Percentiles rank a stretch among this genome's conserved stretches.
Evolutionary conservation across 352 stramenopile genomes (phyloP).

Genomic region (Phytopythium ostracodes): DNA sequence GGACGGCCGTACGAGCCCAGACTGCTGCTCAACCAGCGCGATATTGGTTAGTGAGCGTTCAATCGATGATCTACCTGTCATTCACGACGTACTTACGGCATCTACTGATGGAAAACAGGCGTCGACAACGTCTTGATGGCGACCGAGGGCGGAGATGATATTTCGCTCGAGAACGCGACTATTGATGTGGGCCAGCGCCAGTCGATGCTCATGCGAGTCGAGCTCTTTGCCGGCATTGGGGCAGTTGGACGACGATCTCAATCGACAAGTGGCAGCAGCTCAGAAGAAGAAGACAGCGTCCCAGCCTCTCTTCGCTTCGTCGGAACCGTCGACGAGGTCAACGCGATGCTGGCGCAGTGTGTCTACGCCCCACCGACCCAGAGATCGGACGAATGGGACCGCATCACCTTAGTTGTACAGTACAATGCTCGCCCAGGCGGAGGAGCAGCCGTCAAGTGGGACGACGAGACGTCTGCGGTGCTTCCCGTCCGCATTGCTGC

Average conservation of each 20-base stretch:
- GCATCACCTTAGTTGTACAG: background rate
- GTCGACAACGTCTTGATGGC: background rate
- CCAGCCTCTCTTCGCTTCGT: background rate
- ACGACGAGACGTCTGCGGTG: background rate
- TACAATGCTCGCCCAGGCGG: background rate
- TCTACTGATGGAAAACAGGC: background rate
- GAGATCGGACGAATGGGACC: constrained; percentile 2
- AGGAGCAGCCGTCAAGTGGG: background rate
- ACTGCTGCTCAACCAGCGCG: background rate
- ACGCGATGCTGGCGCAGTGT: background rate
- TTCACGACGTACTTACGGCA: background rate
- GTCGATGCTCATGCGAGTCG: background rate
- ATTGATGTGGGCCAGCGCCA: background rate
- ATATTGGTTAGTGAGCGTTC: background rate
- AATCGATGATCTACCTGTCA: too few species aligned
- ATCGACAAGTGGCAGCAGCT: background rate
- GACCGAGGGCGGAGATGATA: background rate
- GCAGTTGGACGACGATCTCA: background rate
- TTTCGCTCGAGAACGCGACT: background rate
- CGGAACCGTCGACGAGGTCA: background rate
- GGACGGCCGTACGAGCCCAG: background rate
- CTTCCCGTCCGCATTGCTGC: background rate
- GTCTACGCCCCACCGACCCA: background rate
- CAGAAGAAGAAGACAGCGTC: too few species aligned
- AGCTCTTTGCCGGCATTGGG: background rate